Conservation (phyloP, 2,329 filamentous ascomycete genomes). For the Penicillium vulpinum region DNA sequence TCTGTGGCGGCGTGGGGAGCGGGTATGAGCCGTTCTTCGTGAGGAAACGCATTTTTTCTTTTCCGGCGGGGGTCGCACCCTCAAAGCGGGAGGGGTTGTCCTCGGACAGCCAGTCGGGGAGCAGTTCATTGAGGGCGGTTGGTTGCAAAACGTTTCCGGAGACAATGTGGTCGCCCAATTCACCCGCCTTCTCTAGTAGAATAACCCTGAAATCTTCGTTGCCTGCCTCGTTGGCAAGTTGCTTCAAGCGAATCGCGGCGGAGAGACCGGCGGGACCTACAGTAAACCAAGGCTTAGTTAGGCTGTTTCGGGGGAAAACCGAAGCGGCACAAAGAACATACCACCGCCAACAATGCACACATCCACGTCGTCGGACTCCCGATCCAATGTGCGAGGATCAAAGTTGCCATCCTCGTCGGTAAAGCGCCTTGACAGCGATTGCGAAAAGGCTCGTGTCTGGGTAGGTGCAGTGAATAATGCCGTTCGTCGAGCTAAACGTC, state of each 20-base stretch:
- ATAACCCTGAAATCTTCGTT: slow-evolving; percentile 95
- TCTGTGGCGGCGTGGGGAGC: slow-evolving; percentile 87
- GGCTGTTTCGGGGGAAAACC: not conserved
- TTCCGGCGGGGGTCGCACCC: slow-evolving; percentile 77
- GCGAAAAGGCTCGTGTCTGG: slow-evolving; percentile 49
- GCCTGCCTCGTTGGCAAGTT: slow-evolving; percentile 88
- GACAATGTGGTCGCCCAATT: slow-evolving; percentile 90
- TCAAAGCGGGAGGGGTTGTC: slow-evolving; percentile 86
- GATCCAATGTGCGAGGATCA: slow-evolving; percentile 69
- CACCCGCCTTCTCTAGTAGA: slow-evolving; percentile 90
- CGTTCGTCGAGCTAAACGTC: slow-evolving; percentile 21
- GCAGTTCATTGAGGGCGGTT: slow-evolving; percentile 79
- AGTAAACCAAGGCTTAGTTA: slow-evolving; percentile 6
- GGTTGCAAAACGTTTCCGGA: slow-evolving; percentile 96
- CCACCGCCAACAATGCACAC: slow-evolving; percentile 94
- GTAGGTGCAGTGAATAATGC: slow-evolving; percentile 21
- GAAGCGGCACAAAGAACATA: slow-evolving; percentile 36
- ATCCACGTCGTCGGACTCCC: slow-evolving; percentile 91
- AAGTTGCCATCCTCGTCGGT: slow-evolving; percentile 58
- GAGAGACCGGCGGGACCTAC: slow-evolving; percentile 84
- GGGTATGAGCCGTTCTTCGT: slow-evolving; percentile 77
- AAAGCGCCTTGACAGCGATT: slow-evolving; percentile 41
- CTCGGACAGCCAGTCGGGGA: slow-evolving; percentile 91
- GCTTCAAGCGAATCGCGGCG: slow-evolving; percentile 91
- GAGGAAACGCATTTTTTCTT: slow-evolving; percentile 90